These are phyloP conservation scores for Pythium aquatile DNA, from an alignment of 352 stramenopile species.

Conservation along the genomic window DNA sequence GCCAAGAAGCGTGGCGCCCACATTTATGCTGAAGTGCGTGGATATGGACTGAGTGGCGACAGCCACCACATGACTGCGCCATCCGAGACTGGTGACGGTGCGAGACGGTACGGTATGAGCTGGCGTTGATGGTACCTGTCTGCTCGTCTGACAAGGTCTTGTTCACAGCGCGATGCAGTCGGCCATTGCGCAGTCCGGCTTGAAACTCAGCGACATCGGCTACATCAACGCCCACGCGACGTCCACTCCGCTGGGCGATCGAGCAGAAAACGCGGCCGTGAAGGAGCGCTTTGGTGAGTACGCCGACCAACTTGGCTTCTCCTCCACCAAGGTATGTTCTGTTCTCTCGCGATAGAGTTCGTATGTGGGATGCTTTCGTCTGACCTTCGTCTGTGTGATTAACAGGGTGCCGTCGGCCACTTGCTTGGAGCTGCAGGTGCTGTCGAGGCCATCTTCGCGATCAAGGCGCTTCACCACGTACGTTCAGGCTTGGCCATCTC, in stretches of 20 bases:
- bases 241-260: conserved; percentile 96
- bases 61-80: conserved; percentile 92
- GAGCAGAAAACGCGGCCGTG: conserved; percentile 92
- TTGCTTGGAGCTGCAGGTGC: conserved; percentile 95
- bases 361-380: neutral
- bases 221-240: conserved; percentile 99
- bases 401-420: conserved; percentile 92
- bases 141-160: neutral
- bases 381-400: neutral
- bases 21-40: conserved; percentile 94
- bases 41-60: conserved; percentile 95
- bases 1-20: conserved; percentile 89
- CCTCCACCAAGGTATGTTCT: conserved; percentile 71
- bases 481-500: conserved; percentile 9
- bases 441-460: conserved; percentile 94
- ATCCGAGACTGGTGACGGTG: conserved; percentile 64
- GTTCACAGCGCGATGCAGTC: conserved; percentile 87
- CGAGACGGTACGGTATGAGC: conserved; percentile 32
- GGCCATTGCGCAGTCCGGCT: conserved; percentile 78
- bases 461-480: conserved; percentile 90
- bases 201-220: conserved; percentile 86
- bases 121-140: neutral
- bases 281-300: conserved; percentile 77
- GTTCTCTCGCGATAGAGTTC: neutral
- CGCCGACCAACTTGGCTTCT: conserved; percentile 56